Evolutionary conservation across 257 asterid species (phyloP), one percentile per base, ranked within the genome.

Genomic region (Haberlea rhodopensis): DNA sequence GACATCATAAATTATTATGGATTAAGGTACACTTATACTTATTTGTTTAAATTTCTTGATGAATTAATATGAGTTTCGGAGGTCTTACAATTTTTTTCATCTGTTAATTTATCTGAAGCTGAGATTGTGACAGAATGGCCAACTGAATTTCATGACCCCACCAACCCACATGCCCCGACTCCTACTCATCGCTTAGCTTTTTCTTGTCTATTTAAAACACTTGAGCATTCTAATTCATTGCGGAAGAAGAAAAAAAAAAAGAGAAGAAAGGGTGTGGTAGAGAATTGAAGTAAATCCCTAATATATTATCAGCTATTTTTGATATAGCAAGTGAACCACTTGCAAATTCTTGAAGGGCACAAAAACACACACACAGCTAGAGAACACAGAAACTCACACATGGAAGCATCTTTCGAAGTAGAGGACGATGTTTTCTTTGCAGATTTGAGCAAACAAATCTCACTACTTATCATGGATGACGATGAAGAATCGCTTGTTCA

Each of bases 361-460:
- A 5, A 15, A 7, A 19, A 29, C 34, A 29, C 24, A 43, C 25
- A 5, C 23, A n/a, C n/a, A n/a, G n/a, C n/a, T n/a, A n/a, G n/a
- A n/a, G n/a, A n/a, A n/a, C n/a, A n/a, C 10, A 52, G 21, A 40
- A 27, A 58, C 51, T 48, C 25, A 46, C 3, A 4, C 5, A 73
- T 83, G 91, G 98, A 79, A 71, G 85, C 77, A 31, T 78, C 78
- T 53, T 72, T 77, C 56, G 94, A 86, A 56, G 64, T 79, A 48
- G 96, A 91, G 32, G 97, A 92, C 80, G 98, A 87, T 79, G 80
- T 82, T 2, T 84, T 79, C 79, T 92, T 80, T 78, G 91, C 88
- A 69, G 96, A 92, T 60, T 73, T 92, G 78, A 89, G 96, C 86
- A 84, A 68, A 61, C 94, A 74, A 74, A 85, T 92, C 68, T 89